Evolutionary conservation across 257 asterid genomes (phyloP).

Genomic region (Hygrophila difformis): DNA sequence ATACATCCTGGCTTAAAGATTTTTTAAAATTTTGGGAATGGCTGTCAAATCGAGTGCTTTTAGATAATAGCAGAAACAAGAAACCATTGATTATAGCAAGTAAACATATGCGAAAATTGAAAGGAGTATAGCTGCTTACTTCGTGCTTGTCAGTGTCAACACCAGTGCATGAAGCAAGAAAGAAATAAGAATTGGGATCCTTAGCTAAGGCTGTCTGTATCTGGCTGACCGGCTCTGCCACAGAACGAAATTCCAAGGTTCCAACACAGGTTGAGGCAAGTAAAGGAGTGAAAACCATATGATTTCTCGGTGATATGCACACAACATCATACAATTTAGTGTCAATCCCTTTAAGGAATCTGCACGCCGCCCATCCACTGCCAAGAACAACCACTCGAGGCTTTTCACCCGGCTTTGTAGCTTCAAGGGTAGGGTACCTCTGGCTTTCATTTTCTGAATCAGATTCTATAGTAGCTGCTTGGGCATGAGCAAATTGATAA

Average conservation of each 20-base stretch:
- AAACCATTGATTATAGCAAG: too few species aligned
- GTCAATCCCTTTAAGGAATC: slow-evolving; percentile 83
- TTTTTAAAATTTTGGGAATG: too few species aligned
- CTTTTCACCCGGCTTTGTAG: slow-evolving; percentile 80
- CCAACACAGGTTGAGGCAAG: slow-evolving; percentile 98
- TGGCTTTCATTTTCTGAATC: slow-evolving; percentile 45
- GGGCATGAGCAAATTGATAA: slow-evolving; percentile 46
- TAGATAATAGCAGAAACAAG: too few species aligned
- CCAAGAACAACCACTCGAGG: slow-evolving; percentile 95
- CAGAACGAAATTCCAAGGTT: slow-evolving; percentile 85
- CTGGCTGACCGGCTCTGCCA: slow-evolving; percentile 87
- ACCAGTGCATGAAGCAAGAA: slow-evolving; percentile 64
- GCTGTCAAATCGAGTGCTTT: too few species aligned
- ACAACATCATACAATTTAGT: slow-evolving; percentile 71
- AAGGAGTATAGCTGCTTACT: slow-evolving; percentile 42
- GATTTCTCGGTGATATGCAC: slow-evolving; percentile 90
- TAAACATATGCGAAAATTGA: too few species aligned
- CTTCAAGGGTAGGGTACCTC: slow-evolving; percentile 71
- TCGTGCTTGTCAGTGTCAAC: slow-evolving; percentile 65
- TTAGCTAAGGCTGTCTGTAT: slow-evolving; percentile 76
- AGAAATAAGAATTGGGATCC: slow-evolving; percentile 86
- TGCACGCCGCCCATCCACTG: slow-evolving; percentile 95
- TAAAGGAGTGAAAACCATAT: slow-evolving; percentile 93
- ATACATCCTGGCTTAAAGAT: too few species aligned
- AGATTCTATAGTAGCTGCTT: slow-evolving; percentile 35